A percentile compares a stretch with the other conserved stretches of the same genome.
phyloP scores from a whole-genome alignment of 1,284 basidiomycete genomes.

The Ceratobasidium sp. region DNA sequence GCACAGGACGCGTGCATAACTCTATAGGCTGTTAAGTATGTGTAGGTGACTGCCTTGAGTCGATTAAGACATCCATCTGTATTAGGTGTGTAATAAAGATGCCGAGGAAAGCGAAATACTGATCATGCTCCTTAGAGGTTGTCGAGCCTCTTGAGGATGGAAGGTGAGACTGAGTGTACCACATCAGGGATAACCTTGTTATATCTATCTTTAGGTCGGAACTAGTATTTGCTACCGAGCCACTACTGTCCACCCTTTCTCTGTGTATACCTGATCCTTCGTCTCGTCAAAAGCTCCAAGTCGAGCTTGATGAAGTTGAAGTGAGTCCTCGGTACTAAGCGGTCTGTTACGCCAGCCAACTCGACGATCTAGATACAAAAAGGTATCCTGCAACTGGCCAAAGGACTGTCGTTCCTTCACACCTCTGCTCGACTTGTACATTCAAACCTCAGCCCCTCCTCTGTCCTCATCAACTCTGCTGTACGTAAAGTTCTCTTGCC shows the following conservation, averaged over 20 bases:
- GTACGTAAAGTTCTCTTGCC: constrained; percentile 64
- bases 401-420: constrained; percentile 93
- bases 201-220: constrained; percentile 63
- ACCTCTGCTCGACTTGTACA: constrained; percentile 92
- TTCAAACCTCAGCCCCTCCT: constrained; percentile 88
- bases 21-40: background rate
- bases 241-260: constrained; percentile 81
- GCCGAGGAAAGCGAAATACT: background rate
- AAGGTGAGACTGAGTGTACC: constrained; percentile 57
- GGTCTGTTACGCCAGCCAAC: constrained; percentile 44
- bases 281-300: constrained; percentile 56
- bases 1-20: constrained; percentile 51
- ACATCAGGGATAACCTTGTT: background rate
- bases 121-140: constrained; percentile 73
- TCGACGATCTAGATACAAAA: constrained; percentile 84
- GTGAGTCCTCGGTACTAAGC: constrained; percentile 60
- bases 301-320: constrained; percentile 92
- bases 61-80: constrained; percentile 94
- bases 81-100: constrained; percentile 68
- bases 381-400: constrained; percentile 93
- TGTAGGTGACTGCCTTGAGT: constrained; percentile 85
- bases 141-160: constrained; percentile 98
- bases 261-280: constrained; percentile 75
- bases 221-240: constrained; percentile 94
- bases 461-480: constrained; percentile 86